Evolutionary conservation across 352 stramenopile genomes (phyloP).

Genomic region (Blastocystis sp.): DNA sequence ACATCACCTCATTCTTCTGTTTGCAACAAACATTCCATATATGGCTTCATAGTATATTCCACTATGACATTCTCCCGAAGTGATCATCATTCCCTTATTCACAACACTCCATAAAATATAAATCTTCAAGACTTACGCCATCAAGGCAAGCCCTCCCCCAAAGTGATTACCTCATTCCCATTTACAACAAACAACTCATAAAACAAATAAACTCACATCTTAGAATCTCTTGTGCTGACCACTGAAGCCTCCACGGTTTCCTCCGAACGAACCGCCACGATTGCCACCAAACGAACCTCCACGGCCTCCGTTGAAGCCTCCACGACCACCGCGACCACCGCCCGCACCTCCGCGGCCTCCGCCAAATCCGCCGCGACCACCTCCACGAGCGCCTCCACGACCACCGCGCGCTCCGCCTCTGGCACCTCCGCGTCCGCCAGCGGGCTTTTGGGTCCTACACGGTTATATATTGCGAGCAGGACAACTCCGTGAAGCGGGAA

Average conservation of each 20-base stretch:
- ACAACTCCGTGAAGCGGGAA: slow-evolving; percentile 79
- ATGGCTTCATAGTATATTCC: neutral
- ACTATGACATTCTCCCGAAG: too few species aligned
- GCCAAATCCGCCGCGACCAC: slow-evolving; percentile 58
- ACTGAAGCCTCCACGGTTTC: slow-evolving; percentile 27
- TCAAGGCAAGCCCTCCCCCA: neutral
- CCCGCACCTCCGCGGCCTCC: slow-evolving; percentile 55
- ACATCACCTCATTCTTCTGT: neutral
- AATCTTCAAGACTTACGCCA: neutral
- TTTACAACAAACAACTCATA: slow-evolving; percentile 1
- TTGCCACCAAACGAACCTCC: slow-evolving; percentile 52
- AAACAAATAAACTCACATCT: slow-evolving; percentile 45
- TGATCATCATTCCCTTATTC: too few species aligned
- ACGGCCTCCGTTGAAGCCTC: slow-evolving; percentile 49
- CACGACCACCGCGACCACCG: slow-evolving; percentile 44
- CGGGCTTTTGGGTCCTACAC: slow-evolving; percentile 22
- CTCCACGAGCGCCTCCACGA: slow-evolving; percentile 62
- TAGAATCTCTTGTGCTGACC: slow-evolving; percentile 1
- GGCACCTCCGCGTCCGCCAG: slow-evolving; percentile 62
- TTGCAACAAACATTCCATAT: neutral
- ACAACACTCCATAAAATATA: too few species aligned
- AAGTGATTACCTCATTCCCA: neutral
- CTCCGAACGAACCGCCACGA: slow-evolving; percentile 29
- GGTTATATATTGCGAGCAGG: neutral
- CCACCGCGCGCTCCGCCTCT: slow-evolving; percentile 63